These are phyloP conservation scores for Kuraishia hungarica DNA, from an alignment of 805 yeast genomes.

Conservation along the genomic window DNA sequence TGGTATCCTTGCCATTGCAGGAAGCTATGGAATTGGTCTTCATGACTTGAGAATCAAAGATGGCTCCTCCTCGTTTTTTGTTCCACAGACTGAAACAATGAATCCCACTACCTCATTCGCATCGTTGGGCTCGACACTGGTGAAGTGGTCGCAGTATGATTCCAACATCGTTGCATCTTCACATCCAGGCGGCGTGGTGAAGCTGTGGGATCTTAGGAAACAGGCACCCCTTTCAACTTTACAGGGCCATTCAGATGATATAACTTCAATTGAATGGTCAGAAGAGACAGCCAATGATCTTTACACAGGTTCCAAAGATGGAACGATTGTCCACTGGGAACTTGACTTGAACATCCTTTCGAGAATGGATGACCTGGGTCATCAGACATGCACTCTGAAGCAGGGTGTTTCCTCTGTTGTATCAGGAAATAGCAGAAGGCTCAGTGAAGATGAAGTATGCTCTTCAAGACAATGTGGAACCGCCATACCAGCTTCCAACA, in stretches of 20 bases:
- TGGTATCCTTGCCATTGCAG: conserved; percentile 55
- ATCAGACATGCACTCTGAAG: conserved; percentile 30
- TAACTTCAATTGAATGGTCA: conserved; percentile 57
- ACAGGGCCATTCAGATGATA: conserved; percentile 44
- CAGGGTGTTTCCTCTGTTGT: conserved; percentile 36
- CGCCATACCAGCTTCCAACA: conserved; percentile 49
- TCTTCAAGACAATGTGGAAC: conserved; percentile 52
- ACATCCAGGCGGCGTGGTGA: conserved; percentile 44
- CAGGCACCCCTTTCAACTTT: conserved; percentile 42
- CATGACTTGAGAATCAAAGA: conserved; percentile 55
- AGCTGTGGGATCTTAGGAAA: conserved; percentile 72
- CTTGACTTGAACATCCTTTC: conserved; percentile 12
- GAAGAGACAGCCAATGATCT: conserved; percentile 25
- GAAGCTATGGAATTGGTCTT: conserved; percentile 66
- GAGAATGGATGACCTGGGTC: not conserved
- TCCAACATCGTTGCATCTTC: conserved; percentile 59
- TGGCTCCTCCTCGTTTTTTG: conserved; percentile 27
- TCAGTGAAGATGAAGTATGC: conserved; percentile 17
- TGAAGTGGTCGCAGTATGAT: conserved; percentile 1
- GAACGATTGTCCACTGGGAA: conserved; percentile 64
- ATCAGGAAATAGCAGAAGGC: conserved; percentile 24
- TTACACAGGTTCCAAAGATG: conserved; percentile 56
- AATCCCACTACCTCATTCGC: not conserved
- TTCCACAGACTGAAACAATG: conserved; percentile 27
- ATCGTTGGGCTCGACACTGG: not conserved